A percentile compares a stretch with the other conserved stretches of the same genome.
Conservation (phyloP, 2,329 filamentous ascomycete genomes). For the Xylaria sp. region DNA sequence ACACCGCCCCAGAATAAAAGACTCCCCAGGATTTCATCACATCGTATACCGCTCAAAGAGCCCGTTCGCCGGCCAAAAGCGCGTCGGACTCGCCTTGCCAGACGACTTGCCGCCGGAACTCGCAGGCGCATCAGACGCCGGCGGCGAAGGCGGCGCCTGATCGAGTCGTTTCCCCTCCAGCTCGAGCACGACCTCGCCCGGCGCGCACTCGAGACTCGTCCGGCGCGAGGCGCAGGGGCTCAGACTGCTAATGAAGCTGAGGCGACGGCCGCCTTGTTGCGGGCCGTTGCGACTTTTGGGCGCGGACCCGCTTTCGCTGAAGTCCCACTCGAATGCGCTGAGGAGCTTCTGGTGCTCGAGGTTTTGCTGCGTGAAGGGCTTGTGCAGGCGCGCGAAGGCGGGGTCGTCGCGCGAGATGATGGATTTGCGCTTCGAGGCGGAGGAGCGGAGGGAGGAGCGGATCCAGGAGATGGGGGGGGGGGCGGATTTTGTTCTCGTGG, state of each 20-base stretch:
- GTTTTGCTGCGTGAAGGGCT: constrained; percentile 32
- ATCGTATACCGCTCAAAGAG: neutral
- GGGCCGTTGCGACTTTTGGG: constrained; percentile 6
- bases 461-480: constrained; percentile 15
- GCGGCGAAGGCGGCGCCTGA: neutral
- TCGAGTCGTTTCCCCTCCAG: neutral
- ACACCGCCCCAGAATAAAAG: neutral
- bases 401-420: constrained; percentile 18
- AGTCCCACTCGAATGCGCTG: constrained; percentile 30
- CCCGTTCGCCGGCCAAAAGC: neutral
- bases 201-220: constrained; percentile 23
- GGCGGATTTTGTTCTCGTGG: neutral
- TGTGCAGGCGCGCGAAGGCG: constrained; percentile 26
- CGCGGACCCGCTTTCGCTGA: constrained; percentile 12
- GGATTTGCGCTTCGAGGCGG: constrained; percentile 12
- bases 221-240: constrained; percentile 29
- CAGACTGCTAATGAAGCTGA: constrained; percentile 23
- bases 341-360: constrained; percentile 33
- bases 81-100: neutral
- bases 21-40: neutral
- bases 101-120: too few relatives aligned
- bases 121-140: too few relatives aligned
- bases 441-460: constrained; percentile 6
- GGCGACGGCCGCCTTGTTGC: constrained; percentile 13
- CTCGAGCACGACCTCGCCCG: too few relatives aligned